These are phyloP conservation scores for Aspergillus ostianus DNA, from an alignment of 495 filamentous ascomycete species.

Conservation along the genomic window DNA sequence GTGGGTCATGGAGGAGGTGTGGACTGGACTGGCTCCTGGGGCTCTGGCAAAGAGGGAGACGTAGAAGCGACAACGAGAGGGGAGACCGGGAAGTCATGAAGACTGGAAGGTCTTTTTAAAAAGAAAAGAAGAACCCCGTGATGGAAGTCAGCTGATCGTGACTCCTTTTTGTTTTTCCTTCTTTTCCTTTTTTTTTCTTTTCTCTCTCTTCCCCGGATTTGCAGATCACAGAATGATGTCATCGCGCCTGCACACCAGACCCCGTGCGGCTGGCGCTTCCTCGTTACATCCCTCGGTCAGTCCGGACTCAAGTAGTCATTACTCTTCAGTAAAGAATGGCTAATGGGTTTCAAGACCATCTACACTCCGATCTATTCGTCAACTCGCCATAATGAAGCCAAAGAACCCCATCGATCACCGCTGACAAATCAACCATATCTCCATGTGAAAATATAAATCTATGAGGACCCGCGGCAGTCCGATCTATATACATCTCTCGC, in stretches of 20 bases:
- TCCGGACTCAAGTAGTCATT: too few species aligned
- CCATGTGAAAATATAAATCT: too few species aligned
- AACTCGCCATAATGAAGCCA: too few species aligned
- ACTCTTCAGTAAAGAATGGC: too few species aligned
- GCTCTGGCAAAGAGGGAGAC: background rate
- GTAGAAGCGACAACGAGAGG: background rate
- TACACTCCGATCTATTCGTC: too few species aligned
- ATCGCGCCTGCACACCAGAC: background rate
- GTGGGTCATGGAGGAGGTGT: conserved; percentile 8
- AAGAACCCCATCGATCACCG: background rate
- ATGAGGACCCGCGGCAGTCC: too few species aligned
- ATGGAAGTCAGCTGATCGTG: background rate
- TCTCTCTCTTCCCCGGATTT: conserved; percentile 7
- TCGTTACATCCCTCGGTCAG: too few species aligned
- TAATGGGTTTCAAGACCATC: too few species aligned
- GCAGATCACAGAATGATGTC: conserved; percentile 9
- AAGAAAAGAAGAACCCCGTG: background rate
- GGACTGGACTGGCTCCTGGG: background rate
- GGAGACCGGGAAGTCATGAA: background rate
- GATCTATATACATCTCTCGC: too few species aligned
- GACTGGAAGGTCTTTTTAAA: background rate
- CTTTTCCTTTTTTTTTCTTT: background rate
- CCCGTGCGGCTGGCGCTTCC: too few species aligned
- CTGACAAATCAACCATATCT: conserved; percentile 3
- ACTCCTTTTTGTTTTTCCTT: background rate